These are phyloP conservation scores for Ilex aquifolium DNA, from an alignment of 257 asterid genomes.

Conservation along the genomic window DNA sequence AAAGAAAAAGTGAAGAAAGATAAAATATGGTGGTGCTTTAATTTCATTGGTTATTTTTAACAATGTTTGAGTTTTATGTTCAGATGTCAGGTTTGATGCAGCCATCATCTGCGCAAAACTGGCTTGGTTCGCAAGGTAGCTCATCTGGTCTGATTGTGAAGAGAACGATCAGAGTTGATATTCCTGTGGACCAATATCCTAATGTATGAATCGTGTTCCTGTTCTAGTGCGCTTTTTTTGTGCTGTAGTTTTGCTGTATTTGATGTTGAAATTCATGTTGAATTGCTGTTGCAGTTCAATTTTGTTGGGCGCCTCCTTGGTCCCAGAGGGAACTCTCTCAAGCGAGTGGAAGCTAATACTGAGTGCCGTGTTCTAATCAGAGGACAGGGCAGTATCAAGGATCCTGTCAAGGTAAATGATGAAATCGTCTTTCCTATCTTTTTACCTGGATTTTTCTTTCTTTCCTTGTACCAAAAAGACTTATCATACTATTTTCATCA, in stretches of 20 bases:
- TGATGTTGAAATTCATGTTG: background rate
- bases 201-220: conserved; percentile 37
- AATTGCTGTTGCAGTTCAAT: conserved; percentile 56
- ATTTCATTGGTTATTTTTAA: background rate
- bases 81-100: conserved; percentile 88
- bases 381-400: conserved; percentile 99
- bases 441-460: background rate
- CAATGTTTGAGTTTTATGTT: conserved; percentile 14
- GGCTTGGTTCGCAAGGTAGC: conserved; percentile 89
- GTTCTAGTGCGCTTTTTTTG: conserved; percentile 7
- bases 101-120: conserved; percentile 64
- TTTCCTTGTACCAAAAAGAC: background rate
- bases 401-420: conserved; percentile 68
- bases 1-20: no score
- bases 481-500: background rate
- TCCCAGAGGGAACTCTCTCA: conserved; percentile 98
- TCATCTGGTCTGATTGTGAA: conserved; percentile 87
- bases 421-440: background rate
- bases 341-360: conserved; percentile 91
- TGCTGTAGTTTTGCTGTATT: background rate
- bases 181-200: conserved; percentile 93
- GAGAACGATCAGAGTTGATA: conserved; percentile 85
- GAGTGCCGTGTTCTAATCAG: conserved; percentile 95
- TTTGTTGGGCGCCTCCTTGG: conserved; percentile 99
- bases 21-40: background rate